These are phyloP conservation scores for Chalaropsis ovoidea DNA, from an alignment of 2,329 filamentous ascomycete species.

Conservation along the genomic window DNA sequence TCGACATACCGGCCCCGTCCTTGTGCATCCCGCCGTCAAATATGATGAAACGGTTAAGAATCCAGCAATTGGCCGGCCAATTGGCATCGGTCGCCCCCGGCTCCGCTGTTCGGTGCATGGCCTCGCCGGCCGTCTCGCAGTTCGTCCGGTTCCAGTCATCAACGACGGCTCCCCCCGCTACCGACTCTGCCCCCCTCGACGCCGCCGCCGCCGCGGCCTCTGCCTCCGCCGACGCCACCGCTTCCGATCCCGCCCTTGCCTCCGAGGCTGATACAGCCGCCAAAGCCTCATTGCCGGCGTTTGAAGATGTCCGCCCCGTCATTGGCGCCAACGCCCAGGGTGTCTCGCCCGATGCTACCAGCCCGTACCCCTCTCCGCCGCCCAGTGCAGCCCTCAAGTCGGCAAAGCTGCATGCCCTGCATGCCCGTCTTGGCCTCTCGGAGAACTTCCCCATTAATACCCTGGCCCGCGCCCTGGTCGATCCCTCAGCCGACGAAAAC, in stretches of 20 bases:
- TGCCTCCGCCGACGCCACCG: conserved; percentile 25
- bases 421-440: conserved; percentile 76
- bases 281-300: conserved; percentile 20
- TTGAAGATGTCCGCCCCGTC: conserved; percentile 24
- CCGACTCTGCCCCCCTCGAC: conserved; percentile 28
- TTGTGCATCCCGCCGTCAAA: conserved; percentile 17
- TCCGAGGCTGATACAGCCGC: conserved; percentile 24
- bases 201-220: conserved; percentile 1
- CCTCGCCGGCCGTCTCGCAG: conserved; percentile 17
- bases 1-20: conserved; percentile 11
- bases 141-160: conserved; percentile 33
- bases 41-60: conserved; percentile 26
- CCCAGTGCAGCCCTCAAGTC: conserved; percentile 58
- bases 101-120: conserved; percentile 15
- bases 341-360: conserved; percentile 31
- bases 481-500: conserved; percentile 71
- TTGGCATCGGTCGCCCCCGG: conserved; percentile 24
- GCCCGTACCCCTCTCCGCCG: conserved; percentile 58
- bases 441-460: conserved; percentile 74
- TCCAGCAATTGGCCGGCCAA: conserved; percentile 24
- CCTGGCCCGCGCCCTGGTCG: conserved; percentile 74
- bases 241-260: conserved; percentile 26
- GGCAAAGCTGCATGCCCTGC: conserved; percentile 83
- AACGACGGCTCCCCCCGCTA: conserved; percentile 27
- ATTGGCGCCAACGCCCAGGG: conserved; percentile 31